Evolutionary conservation across 768 basidiomycete genomes (phyloP), one percentile per base, ranked within the genome.

Genomic region (Hypholoma fasciculare): DNA sequence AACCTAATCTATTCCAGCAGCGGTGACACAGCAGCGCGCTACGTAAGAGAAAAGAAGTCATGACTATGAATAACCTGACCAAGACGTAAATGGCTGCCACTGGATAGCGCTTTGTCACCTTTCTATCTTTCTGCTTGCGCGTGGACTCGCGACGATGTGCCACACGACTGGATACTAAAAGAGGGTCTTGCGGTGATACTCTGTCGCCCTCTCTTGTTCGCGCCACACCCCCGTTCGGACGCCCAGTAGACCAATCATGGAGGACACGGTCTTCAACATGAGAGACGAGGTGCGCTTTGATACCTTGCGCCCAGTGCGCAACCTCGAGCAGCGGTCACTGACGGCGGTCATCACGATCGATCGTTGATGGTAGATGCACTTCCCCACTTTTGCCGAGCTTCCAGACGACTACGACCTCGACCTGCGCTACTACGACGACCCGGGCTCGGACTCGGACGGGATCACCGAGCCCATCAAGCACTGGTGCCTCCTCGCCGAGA

Each of bases 401-500:
- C 72, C 71, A 4, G 40, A 37, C 9, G 70, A 71, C 42, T 36
- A 66, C 39, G 61, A 59, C 26, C 42, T 63, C 37, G 59, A 70
- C 49, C 16, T 59, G 2, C 12, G 51, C 1, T 67, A 61, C 44
- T 65, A 64, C 48, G 54, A 61, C 17, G 55, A 57, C 12, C 58
- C 58, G 23, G 48, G 48, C 16, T 39, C 37, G 1, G 54, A 60
- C 11, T 57, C 54, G 19, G 50, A 53, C 39, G 63, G 60, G 13
- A 30, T 62, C 48, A 48, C 48, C n/a, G 13, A 44, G 36, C 67
- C 66, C 4, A 57, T 39, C 36, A 60, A 56, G 38, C 73, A 71
- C 61, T 72, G 72, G 71, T 74, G 73, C 54, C 63, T 73, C 34
- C 62, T 74, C 13, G 71, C 66, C 9, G 69, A 73, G 53, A 71